Conservation (phyloP, 75 land plant genomes). For the Pinus tabuliformis region DNA sequence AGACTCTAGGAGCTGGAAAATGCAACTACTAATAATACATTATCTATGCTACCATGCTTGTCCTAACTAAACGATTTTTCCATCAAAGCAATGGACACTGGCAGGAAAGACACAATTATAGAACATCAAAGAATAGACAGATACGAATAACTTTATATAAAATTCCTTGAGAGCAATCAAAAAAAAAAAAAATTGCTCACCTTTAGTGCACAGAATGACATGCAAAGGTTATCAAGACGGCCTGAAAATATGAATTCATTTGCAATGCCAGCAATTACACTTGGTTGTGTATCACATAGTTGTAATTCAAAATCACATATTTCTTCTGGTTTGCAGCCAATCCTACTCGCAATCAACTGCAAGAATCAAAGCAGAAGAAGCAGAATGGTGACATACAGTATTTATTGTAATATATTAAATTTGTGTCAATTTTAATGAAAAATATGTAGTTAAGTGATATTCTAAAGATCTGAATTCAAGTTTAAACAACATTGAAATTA, state of each 20-base stretch:
- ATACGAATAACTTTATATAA: background rate
- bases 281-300: conserved; percentile 97
- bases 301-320: conserved; percentile 97
- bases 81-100: background rate
- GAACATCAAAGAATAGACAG: background rate
- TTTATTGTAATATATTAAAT: background rate
- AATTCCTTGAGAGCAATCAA: background rate
- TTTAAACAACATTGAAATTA: background rate
- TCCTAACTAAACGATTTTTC: background rate
- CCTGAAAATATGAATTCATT: conserved; percentile 98
- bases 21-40: too few species aligned
- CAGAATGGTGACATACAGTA: background rate
- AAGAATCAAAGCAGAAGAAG: background rate
- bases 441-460: background rate
- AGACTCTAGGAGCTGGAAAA: too few species aligned
- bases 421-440: background rate
- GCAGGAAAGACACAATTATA: background rate
- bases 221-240: conserved; percentile 97
- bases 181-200: conserved; percentile 16
- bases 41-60: too few species aligned
- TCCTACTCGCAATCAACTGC: conserved; percentile 72
- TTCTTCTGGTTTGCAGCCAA: conserved; percentile 70
- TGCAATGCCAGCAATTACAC: conserved; percentile 75
- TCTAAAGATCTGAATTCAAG: background rate
- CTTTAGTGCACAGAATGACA: conserved; percentile 96